A percentile compares a stretch with the other conserved stretches of the same genome.
Evolutionary conservation across 768 basidiomycete species (phyloP).

Genomic region (Tylopilus subfusipes): DNA sequence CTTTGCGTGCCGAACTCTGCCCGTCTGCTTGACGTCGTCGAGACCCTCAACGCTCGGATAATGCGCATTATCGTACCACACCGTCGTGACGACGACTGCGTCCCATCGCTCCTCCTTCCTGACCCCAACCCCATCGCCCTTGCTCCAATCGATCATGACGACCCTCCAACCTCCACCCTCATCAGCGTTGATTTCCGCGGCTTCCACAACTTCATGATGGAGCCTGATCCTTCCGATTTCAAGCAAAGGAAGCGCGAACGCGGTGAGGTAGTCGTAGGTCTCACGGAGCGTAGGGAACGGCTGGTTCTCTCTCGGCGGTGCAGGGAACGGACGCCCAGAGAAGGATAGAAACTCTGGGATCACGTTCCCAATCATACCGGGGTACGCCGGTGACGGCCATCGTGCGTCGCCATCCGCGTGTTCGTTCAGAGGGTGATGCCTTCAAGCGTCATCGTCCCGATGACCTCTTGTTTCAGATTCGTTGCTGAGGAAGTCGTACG

Average conservation of each 20-base stretch:
- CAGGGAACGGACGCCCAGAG: constrained; percentile 29
- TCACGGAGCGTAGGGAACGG: constrained; percentile 30
- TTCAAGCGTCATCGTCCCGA: neutral
- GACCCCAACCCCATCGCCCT: constrained; percentile 11
- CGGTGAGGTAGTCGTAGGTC: constrained; percentile 26
- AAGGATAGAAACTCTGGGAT: constrained; percentile 39
- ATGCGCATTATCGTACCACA: constrained; percentile 45
- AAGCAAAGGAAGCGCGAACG: constrained; percentile 25
- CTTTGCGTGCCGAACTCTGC: constrained; percentile 41
- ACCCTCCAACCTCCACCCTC: constrained; percentile 40
- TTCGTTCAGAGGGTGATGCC: constrained; percentile 12
- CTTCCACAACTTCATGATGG: constrained; percentile 38
- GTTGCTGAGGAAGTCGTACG: neutral
- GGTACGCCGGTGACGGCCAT: constrained; percentile 50
- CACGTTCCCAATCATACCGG: constrained; percentile 48
- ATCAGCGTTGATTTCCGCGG: constrained; percentile 33
- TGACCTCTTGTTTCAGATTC: neutral
- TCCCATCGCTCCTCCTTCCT: constrained; percentile 43
- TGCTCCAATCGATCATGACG: constrained; percentile 35
- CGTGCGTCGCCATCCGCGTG: neutral
- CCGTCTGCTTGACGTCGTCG: constrained; percentile 33
- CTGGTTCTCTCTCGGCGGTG: constrained; percentile 19
- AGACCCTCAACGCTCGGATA: constrained; percentile 45
- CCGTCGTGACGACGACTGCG: constrained; percentile 44
- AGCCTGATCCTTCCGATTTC: constrained; percentile 37